Evolutionary conservation across 2,329 filamentous ascomycete genomes (phyloP).

Genomic region (Xylariaceae sp.): DNA sequence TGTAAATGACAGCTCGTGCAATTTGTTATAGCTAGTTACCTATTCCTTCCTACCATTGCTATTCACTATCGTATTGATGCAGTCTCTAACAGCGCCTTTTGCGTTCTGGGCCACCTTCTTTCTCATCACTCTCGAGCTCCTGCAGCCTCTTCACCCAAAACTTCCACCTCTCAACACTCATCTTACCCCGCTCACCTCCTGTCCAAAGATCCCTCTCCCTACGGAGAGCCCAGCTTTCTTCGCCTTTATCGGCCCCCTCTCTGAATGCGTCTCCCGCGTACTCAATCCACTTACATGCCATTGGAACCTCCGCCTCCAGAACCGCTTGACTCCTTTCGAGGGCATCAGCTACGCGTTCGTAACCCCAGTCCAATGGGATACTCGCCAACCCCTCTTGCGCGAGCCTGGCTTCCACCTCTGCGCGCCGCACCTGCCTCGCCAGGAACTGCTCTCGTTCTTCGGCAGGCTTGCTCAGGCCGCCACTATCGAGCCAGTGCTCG

Average conservation of each 20-base stretch:
- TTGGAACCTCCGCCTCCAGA: slow-evolving; percentile 7
- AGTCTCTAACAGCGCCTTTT: neutral
- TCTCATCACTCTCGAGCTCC: neutral
- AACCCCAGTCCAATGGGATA: slow-evolving; percentile 9
- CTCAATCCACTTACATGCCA: slow-evolving; percentile 6
- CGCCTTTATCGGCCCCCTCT: slow-evolving; percentile 2
- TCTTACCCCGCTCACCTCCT: neutral
- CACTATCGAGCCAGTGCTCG: neutral
- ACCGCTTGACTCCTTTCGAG: slow-evolving; percentile 6
- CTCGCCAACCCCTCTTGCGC: neutral
- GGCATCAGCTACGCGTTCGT: slow-evolving; percentile 10
- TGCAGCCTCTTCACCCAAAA: slow-evolving; percentile 2
- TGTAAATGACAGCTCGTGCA: too few species aligned
- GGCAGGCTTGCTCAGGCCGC: neutral
- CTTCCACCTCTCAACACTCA: slow-evolving; percentile 3
- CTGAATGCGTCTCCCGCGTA: slow-evolving; percentile 2
- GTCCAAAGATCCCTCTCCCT: slow-evolving; percentile 1
- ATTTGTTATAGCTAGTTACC: too few species aligned
- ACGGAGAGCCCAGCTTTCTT: slow-evolving; percentile 6
- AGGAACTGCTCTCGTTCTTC: neutral
- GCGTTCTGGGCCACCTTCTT: neutral
- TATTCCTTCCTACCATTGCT: too few species aligned
- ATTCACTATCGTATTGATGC: too few species aligned
- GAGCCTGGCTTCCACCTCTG: slow-evolving; percentile 4
- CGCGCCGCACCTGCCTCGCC: slow-evolving; percentile 1